Evolutionary conservation across 768 basidiomycete genomes (phyloP).

Genomic region (Mycena amicta): DNA sequence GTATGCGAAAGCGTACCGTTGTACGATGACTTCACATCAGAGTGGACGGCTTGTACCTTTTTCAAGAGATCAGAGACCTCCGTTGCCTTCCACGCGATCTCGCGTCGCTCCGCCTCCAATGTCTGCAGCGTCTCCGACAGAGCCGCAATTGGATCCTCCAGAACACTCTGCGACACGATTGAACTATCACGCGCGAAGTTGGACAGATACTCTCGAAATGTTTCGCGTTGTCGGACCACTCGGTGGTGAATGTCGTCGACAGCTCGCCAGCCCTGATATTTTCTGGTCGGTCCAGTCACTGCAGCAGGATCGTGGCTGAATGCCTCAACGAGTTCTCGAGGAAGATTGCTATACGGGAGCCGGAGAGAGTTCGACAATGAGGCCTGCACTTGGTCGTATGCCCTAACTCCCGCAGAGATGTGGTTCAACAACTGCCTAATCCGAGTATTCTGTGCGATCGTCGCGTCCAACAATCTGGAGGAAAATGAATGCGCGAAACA

Average conservation of each 20-base stretch:
- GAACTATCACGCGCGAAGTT: conserved; percentile 21
- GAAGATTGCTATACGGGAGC: conserved; percentile 50
- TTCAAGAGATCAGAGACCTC: conserved; percentile 52
- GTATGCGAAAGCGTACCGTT: conserved; percentile 67
- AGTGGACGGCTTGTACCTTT: conserved; percentile 58
- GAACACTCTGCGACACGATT: conserved; percentile 39
- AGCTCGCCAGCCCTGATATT: conserved; percentile 65
- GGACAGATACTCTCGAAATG: conserved; percentile 50
- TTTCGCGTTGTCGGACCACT: conserved; percentile 60
- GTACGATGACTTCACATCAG: conserved; percentile 62
- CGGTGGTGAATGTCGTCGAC: conserved; percentile 77
- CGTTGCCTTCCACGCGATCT: conserved; percentile 48
- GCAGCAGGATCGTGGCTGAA: conserved; percentile 78
- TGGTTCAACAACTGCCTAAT: conserved; percentile 71
- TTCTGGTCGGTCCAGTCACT: conserved; percentile 67
- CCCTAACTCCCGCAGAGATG: conserved; percentile 61
- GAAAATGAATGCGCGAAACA: conserved; percentile 11
- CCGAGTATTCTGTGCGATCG: conserved; percentile 62
- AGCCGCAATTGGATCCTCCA: conserved; percentile 56
- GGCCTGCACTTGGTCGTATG: conserved; percentile 65
- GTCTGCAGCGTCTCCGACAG: conserved; percentile 52
- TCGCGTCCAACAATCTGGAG: conserved; percentile 60
- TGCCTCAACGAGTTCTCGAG: conserved; percentile 70
- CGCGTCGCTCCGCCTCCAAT: conserved; percentile 49
- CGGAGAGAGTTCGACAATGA: conserved; percentile 51